These are phyloP conservation scores for Hydnum rufescens DNA, from an alignment of 768 basidiomycete genomes.

Conservation along the genomic window DNA sequence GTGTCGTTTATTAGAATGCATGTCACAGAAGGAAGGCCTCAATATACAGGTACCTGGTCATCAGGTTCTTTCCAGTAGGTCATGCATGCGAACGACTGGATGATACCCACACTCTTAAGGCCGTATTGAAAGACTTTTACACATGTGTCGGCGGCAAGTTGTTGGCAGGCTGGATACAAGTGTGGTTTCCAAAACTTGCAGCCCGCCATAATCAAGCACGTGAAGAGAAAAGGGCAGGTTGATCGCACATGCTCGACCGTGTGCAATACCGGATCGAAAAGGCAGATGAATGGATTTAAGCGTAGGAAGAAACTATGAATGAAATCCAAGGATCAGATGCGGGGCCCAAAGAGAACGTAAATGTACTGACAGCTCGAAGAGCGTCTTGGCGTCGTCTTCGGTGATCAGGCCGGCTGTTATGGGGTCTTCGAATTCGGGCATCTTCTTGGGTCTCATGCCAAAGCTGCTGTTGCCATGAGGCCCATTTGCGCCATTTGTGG, in stretches of 20 bases:
- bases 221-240: constrained; percentile 67
- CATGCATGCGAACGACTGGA: constrained; percentile 74
- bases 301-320: constrained; percentile 39
- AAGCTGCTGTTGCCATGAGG: background rate
- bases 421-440: constrained; percentile 34
- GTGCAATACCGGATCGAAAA: constrained; percentile 78
- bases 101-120: constrained; percentile 70
- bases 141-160: constrained; percentile 54
- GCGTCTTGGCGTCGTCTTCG: constrained; percentile 45
- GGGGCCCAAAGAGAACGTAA: background rate
- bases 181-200: constrained; percentile 66
- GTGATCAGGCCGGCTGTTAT: constrained; percentile 49
- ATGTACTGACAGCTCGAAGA: constrained; percentile 33
- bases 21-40: background rate
- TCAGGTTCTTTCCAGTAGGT: constrained; percentile 82
- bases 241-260: constrained; percentile 60
- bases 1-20: background rate
- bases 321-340: background rate
- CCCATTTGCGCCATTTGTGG: background rate
- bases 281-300: constrained; percentile 73
- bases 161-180: constrained; percentile 45
- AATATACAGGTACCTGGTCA: constrained; percentile 37
- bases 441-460: background rate
- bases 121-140: constrained; percentile 56
- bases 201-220: constrained; percentile 63